Base-by-base conservation (phyloP, 2,329 filamentous ascomycete genomes). In the Fusarium poae region DNA sequence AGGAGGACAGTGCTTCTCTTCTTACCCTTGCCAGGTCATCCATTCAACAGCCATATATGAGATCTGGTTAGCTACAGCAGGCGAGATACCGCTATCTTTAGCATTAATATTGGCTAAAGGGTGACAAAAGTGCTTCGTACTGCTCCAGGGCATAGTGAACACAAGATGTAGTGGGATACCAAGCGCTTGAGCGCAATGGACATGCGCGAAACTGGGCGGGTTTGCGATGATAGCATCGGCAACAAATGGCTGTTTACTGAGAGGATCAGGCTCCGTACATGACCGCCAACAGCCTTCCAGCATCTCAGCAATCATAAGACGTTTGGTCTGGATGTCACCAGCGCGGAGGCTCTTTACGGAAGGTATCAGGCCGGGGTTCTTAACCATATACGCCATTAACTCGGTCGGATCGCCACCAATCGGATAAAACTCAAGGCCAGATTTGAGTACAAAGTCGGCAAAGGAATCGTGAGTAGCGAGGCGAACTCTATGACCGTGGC, bases 1-100 rank as follows among this genome's bases (percentile, higher is more conserved):
- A 34, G 32, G 16, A 34, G 32, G 7, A 8, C 4, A 34, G 10
- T 9, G 16, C 1, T 5, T 18, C 10, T 15, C 2, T 4, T 34
- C 57, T 59, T 62, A 74, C 72, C 91, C 91, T 78, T 93, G 91
- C 91, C 91, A 93, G 13, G 91, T 91, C 79, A 93, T 83, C 84
- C 92, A 89, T 61, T 93, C 91, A 2, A 93, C 89, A 40, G 93
- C 81, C 1, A 86, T 85, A 71, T 93, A 93, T 0, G 89, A 91
- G 12, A 92, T 84, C 69, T 89, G 92, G 5, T 68, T 93, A 92
- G 2, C 89, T 15, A 34, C 32, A 3, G 32, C 32, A 34, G 32
- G 1, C 2, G 32, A 34, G 7, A 34, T 34, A 34, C 32, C 7
- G 18, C 32, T 34, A 34, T 34, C 2, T 2, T 18, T 34, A 1